A percentile compares a stretch with the other conserved stretches of the same genome.
These are phyloP conservation scores for Debaryomyces castellii DNA, from an alignment of 805 yeast genomes.

Conservation along the genomic window DNA sequence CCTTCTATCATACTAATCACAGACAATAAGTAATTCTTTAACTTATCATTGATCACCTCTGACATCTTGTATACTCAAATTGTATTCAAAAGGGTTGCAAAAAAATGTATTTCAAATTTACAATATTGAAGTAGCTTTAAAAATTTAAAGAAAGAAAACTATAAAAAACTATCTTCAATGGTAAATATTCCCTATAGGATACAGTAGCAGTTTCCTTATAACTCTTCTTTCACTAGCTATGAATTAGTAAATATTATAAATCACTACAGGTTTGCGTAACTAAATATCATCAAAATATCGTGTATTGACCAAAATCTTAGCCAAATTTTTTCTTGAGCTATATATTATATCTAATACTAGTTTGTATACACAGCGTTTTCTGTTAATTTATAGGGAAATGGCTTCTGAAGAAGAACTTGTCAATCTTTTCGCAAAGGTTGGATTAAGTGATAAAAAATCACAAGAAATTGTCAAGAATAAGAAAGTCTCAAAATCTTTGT, in stretches of 20 bases:
- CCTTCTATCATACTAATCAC: neutral
- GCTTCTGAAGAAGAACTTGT: slow-evolving; percentile 29
- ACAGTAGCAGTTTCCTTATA: too few species aligned
- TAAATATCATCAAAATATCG: neutral
- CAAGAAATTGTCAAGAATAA: slow-evolving; percentile 82
- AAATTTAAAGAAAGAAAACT: too few species aligned
- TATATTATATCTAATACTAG: neutral
- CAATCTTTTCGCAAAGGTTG: slow-evolving; percentile 45
- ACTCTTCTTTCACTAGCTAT: too few species aligned
- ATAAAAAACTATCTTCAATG: too few species aligned
- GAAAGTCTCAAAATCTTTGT: slow-evolving; percentile 74
- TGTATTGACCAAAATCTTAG: neutral
- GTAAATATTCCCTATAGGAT: too few species aligned
- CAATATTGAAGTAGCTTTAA: too few species aligned
- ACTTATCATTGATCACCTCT: neutral
- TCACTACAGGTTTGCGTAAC: slow-evolving; percentile 1
- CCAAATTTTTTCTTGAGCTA: neutral
- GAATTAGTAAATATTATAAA: too few species aligned
- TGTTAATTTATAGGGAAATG: slow-evolving; percentile 4
- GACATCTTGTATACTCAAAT: neutral
- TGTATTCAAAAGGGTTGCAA: too few species aligned
- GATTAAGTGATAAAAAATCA: slow-evolving; percentile 71
- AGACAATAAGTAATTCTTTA: neutral
- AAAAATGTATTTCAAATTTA: too few species aligned
- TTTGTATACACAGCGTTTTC: neutral